Percentiles rank a stretch among this genome's conserved stretches.
Conservation (phyloP, 2,329 filamentous ascomycete species). For the Cladosporium sp. region DNA sequence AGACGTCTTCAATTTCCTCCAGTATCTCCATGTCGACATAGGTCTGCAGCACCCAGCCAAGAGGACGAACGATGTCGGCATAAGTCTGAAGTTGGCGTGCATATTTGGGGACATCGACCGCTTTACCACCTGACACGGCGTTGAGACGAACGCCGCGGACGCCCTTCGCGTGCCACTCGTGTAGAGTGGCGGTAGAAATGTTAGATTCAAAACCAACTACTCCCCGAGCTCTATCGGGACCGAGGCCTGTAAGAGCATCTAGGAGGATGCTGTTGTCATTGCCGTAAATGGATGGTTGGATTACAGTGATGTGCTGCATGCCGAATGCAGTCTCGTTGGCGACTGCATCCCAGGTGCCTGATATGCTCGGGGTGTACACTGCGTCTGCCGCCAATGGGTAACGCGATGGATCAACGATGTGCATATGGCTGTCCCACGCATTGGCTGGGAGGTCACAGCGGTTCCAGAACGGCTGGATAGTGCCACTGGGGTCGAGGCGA, state of each 20-base stretch:
- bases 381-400: slow-evolving; percentile 49
- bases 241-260: slow-evolving; percentile 54
- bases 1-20: slow-evolving; percentile 51
- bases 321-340: slow-evolving; percentile 43
- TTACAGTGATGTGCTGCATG: slow-evolving; percentile 59
- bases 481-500: slow-evolving; percentile 1
- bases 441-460: slow-evolving; percentile 10
- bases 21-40: slow-evolving; percentile 56
- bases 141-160: slow-evolving; percentile 64
- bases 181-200: slow-evolving; percentile 44
- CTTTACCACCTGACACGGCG: slow-evolving; percentile 54
- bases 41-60: slow-evolving; percentile 61
- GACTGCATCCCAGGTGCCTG: slow-evolving; percentile 12
- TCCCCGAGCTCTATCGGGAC: slow-evolving; percentile 53
- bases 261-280: slow-evolving; percentile 62
- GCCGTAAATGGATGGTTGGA: slow-evolving; percentile 64
- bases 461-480: slow-evolving; percentile 13
- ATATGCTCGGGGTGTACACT: slow-evolving; percentile 17
- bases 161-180: slow-evolving; percentile 58
- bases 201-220: slow-evolving; percentile 60
- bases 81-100: slow-evolving; percentile 48
- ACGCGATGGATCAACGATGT: slow-evolving; percentile 56
- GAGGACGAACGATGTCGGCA: slow-evolving; percentile 52
- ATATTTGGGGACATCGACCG: slow-evolving; percentile 46
- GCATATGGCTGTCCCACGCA: slow-evolving; percentile 53